Evolutionary conservation across 2,329 filamentous ascomycete genomes (phyloP), one percentile per base, ranked within the genome.

Genomic region (Dothidotthia symphoricarpi): DNA sequence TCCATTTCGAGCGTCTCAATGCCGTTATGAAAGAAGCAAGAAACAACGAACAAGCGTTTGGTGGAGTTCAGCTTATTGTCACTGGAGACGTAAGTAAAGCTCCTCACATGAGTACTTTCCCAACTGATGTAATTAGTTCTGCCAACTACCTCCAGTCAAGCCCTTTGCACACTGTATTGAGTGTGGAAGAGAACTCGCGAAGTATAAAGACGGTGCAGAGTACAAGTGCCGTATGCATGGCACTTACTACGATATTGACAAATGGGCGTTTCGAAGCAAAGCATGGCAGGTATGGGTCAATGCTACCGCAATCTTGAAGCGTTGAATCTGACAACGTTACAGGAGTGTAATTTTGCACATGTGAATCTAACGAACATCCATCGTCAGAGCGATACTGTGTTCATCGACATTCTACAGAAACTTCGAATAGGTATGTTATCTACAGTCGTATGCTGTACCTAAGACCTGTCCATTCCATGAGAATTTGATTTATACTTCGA

Each of bases 211-310:
- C 9, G 19, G 19, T 22, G 9, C 19, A 22, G 46, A 56, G 12
- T 45, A 41, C 13, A 8, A 42, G 3, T n/a, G 14, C 6, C 27
- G 16, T 8, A 28, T 31, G 5, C 69, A 73, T 33, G 62, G 67
- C 0, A 22, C 50, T 16, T 78, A 69, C 37, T 40, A 51, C 4
- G 72, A 78, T 16, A 61, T 57, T 11, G 73, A 83, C 8, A 80
- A 79, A 49, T 84, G 78, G 76, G 80, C 80, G 0, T 84, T 84
- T 47, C 65, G 69, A 13, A 80, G 76, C 46, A 39, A 59, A 2
- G 73, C 72, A 0, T 85, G 81, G 81, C 42, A 64, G 10, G 63
- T 54, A 47, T 4, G 39, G 19, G 19, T 9, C 19, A 5, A 22
- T 5, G 9, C 5, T 22, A 5, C 19, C 19, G 9, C 9, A 9